Conservation (phyloP, 192 early-diverging fungal genomes). For the Coemansia sp. region DNA sequence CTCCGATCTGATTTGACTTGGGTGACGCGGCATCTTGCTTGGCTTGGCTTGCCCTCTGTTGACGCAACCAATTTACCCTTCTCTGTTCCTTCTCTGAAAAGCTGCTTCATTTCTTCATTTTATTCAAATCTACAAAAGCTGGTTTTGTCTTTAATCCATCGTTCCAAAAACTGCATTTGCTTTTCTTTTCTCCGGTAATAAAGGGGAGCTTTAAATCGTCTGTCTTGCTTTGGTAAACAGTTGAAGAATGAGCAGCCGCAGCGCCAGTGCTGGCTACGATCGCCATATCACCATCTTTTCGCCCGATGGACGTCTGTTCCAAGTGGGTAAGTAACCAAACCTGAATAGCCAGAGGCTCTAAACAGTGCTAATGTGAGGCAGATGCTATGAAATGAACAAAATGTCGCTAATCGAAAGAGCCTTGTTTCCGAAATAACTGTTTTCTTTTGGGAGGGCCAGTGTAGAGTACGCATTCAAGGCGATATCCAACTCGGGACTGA, state of each 20-base stretch:
- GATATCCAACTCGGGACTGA: constrained; percentile 95
- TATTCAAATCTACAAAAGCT: too few species aligned
- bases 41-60: too few species aligned
- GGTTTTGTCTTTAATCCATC: background rate
- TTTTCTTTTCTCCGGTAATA: background rate
- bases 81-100: too few species aligned
- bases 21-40: too few species aligned
- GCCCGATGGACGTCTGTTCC: constrained; percentile 98
- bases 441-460: background rate
- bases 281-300: constrained; percentile 99
- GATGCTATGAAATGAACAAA: background rate
- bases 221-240: background rate
- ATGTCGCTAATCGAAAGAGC: background rate
- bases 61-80: too few species aligned
- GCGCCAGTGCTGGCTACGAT: constrained; percentile 82
- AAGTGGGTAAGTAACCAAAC: constrained; percentile 81
- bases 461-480: constrained; percentile 99
- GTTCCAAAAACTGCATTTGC: background rate
- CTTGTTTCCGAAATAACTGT: background rate
- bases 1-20: too few species aligned
- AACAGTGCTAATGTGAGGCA: background rate
- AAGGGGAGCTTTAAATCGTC: background rate
- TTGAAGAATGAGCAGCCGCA: constrained; percentile 48
- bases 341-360: background rate
- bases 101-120: background rate